A percentile compares a stretch with the other conserved stretches of the same genome.
phyloP scores from a whole-genome alignment of 2,329 filamentous ascomycete genomes.

The Penicillium sp. region DNA sequence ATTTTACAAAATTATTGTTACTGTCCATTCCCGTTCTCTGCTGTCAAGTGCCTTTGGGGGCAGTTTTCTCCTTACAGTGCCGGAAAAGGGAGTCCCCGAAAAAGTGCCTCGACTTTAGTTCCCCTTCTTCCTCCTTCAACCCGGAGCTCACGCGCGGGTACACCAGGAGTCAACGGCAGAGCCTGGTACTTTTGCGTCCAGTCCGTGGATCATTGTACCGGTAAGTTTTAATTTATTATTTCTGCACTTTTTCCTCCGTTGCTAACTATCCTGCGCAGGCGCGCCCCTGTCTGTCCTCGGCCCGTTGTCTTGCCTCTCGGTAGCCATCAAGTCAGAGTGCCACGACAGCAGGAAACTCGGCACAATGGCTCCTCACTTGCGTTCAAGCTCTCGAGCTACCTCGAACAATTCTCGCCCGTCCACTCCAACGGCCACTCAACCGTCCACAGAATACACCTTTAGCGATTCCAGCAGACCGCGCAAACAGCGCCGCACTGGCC shows the following conservation, averaged over 20 bases:
- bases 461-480: constrained; percentile 27
- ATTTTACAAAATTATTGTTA: not conserved
- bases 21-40: not conserved
- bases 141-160: constrained; percentile 29
- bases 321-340: not conserved
- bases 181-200: constrained; percentile 27
- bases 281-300: constrained; percentile 8
- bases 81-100: constrained; percentile 23
- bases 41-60: constrained; percentile 1
- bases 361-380: constrained; percentile 33
- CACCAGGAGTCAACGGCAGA: constrained; percentile 29
- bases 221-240: constrained; percentile 20
- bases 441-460: constrained; percentile 20
- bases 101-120: constrained; percentile 18
- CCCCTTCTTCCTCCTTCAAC: constrained; percentile 22
- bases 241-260: constrained; percentile 13
- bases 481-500: constrained; percentile 31
- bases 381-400: constrained; percentile 29
- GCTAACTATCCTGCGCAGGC: constrained; percentile 21
- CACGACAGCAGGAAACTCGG: not conserved
- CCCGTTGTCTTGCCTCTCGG: constrained; percentile 6
- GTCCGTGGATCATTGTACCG: constrained; percentile 20
- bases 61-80: constrained; percentile 21
- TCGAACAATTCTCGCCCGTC: constrained; percentile 31
- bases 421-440: constrained; percentile 24